Evolutionary conservation across 148 eudicot genomes (phyloP), one percentile per base, ranked within the genome.

Genomic region (Persicaria maculosa): DNA sequence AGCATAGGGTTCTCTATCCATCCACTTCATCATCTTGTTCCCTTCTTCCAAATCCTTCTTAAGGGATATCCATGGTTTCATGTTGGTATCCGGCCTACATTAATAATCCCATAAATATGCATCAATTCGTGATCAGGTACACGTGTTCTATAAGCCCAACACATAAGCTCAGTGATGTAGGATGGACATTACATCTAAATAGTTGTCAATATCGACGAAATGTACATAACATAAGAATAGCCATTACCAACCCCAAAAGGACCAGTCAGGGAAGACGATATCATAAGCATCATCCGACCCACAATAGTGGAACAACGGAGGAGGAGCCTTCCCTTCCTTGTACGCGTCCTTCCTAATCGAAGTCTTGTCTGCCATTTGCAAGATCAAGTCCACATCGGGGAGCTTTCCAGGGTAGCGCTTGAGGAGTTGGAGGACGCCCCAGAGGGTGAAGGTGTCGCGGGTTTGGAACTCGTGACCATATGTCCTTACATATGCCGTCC

Each of bases 41-140:
- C 91, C 93, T 72, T 81, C 87, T 53, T 83, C 75, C 50, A 89
- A 71, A 54, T 89, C 91, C 80, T 86, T 87, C 70, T 75, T 72
- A 52, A 86, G 75, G 4, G 74, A 78, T 17, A 77, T 84, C 93
- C 93, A 89, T 77, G 93, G 93, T 78, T 83, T 87, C 65, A 89
- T 81, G 74, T 87, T 86, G 8, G 86, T 80, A 69, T 89, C 91
- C 9, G 91, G 84, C 93, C 93, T 87, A 61, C 43, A 9, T 44
- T 22, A 59, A 19, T 48, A 0, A 68, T 2, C 9, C 44, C 7
- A 47, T 7, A 44, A 20, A 2, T 9, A 59, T 25, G 65, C 1
- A n/a, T 59, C 40, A 31, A 31, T 31, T 31, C 40, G 40, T 31
- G 40, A 31, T 3, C 40, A 31, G 3, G 2, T 31, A 31, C 40